Evolutionary conservation across 768 basidiomycete species (phyloP).

Genomic region (Leccinum barrowsii): DNA sequence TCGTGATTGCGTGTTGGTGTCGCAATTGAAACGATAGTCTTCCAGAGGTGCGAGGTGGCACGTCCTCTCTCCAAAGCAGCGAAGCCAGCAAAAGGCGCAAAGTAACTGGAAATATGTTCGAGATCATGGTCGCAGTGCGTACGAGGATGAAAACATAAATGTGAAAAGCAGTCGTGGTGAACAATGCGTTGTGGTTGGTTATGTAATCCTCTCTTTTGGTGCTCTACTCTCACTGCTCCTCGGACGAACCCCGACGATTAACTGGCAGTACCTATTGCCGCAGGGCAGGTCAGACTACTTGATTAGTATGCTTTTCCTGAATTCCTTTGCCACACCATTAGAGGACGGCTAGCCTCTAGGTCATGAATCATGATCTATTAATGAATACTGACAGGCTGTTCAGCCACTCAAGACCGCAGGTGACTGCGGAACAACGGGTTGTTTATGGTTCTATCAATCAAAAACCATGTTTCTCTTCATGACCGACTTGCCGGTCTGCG

Average conservation of each 20-base stretch:
- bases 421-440: not conserved
- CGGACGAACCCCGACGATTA: not conserved
- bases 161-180: not conserved
- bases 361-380: not conserved
- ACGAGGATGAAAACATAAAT: not conserved
- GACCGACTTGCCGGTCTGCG: slow-evolving; percentile 1
- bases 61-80: slow-evolving; percentile 35
- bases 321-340: not conserved
- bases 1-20: slow-evolving; percentile 57
- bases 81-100: slow-evolving; percentile 41
- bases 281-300: not conserved
- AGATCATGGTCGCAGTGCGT: slow-evolving; percentile 12
- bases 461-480: not conserved
- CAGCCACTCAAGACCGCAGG: not conserved
- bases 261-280: not conserved
- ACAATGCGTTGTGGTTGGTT: not conserved
- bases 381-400: not conserved
- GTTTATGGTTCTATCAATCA: not conserved
- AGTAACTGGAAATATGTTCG: slow-evolving; percentile 35
- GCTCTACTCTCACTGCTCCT: not conserved
- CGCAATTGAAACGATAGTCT: slow-evolving; percentile 57
- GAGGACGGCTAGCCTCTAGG: not conserved
- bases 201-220: slow-evolving; percentile 11
- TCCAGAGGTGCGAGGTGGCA: slow-evolving; percentile 32
- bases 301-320: not conserved